These are phyloP conservation scores for Coffea canephora DNA, from an alignment of 257 asterid genomes.

Conservation along the genomic window DNA sequence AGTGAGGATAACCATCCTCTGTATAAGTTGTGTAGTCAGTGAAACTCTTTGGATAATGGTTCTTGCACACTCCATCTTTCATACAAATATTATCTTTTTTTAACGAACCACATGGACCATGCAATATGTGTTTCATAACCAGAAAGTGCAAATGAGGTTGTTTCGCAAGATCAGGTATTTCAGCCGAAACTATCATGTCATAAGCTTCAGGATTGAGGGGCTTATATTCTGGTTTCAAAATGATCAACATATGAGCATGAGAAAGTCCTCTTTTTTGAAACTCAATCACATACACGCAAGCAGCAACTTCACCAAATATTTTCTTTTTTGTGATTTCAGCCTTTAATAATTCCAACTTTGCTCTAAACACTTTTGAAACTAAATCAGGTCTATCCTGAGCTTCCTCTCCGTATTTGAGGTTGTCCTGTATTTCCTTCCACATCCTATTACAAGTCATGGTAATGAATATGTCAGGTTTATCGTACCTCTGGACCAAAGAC, in stretches of 20 bases:
- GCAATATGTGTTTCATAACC: constrained; percentile 2
- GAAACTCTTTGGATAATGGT: background rate
- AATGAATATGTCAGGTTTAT: too few relatives aligned
- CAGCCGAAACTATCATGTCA: background rate
- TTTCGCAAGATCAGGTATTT: background rate
- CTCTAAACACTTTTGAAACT: background rate
- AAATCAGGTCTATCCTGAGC: background rate
- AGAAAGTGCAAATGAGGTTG: background rate
- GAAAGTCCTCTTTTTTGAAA: too few relatives aligned
- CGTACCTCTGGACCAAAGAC: too few relatives aligned
- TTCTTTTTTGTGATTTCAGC: too few relatives aligned
- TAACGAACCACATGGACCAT: background rate
- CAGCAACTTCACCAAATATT: too few relatives aligned
- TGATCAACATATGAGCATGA: too few relatives aligned
- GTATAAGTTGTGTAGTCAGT: background rate
- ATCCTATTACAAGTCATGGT: too few relatives aligned
- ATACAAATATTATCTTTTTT: background rate
- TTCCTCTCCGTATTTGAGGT: too few relatives aligned
- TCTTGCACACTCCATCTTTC: background rate
- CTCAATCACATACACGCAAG: too few relatives aligned
- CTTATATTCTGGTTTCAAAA: too few relatives aligned
- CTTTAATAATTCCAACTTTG: background rate
- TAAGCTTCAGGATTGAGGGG: too few relatives aligned
- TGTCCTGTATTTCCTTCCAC: too few relatives aligned
- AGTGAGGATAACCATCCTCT: background rate